A percentile compares a stretch with the other conserved stretches of the same genome.
Conservation (phyloP, 2,329 filamentous ascomycete genomes). For the Aureobasidium sp. region DNA sequence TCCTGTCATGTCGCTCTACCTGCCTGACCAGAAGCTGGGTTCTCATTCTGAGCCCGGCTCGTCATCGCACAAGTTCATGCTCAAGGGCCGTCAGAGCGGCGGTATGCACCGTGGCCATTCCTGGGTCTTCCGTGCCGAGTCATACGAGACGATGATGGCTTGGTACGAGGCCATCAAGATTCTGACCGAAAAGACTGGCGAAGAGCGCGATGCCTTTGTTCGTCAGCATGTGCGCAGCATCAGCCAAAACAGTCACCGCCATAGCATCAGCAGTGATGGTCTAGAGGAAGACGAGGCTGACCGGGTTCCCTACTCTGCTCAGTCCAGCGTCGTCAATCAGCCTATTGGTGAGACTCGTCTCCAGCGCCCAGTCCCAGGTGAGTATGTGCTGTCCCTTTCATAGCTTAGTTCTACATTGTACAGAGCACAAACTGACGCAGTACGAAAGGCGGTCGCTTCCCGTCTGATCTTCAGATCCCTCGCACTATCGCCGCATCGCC, state of each 20-base stretch:
- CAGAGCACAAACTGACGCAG: neutral
- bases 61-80: conserved; percentile 92
- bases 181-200: conserved; percentile 78
- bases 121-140: conserved; percentile 60
- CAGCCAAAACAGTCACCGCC: conserved; percentile 52
- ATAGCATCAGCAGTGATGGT: conserved; percentile 54
- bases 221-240: conserved; percentile 70
- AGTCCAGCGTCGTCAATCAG: conserved; percentile 28
- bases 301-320: conserved; percentile 54
- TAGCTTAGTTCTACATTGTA: conserved; percentile 14
- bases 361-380: conserved; percentile 79
- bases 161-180: conserved; percentile 93
- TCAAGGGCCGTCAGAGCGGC: conserved; percentile 92
- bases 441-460: conserved; percentile 62
- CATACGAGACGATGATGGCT: conserved; percentile 89
- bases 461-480: conserved; percentile 84
- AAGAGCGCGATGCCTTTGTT: conserved; percentile 82
- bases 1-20: conserved; percentile 91
- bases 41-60: conserved; percentile 77
- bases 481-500: conserved; percentile 50
- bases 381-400: conserved; percentile 29
- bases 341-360: conserved; percentile 34
- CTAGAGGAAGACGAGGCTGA: conserved; percentile 70
- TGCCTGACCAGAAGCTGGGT: conserved; percentile 90
- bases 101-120: conserved; percentile 75